phyloP scores from a whole-genome alignment of 164 flowering plant species.

The Dillenia suffruticosa region DNA sequence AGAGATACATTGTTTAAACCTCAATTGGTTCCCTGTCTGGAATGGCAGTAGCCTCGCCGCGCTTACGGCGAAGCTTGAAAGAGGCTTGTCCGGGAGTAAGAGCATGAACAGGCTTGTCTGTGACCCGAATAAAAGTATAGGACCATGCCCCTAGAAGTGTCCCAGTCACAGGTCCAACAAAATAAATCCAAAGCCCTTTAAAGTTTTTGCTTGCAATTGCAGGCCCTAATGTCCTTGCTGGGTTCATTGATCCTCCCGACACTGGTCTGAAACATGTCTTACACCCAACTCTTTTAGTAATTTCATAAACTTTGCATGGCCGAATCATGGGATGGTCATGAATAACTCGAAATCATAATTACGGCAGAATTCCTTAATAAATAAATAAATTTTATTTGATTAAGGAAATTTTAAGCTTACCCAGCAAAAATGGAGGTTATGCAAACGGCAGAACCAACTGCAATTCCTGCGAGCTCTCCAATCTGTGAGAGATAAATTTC shows the following conservation, averaged over 20 bases:
- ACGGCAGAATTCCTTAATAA: too few species aligned
- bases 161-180: slow-evolving; percentile 64
- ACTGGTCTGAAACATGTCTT: slow-evolving; percentile 40
- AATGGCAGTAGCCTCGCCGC: slow-evolving; percentile 15
- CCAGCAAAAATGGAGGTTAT: slow-evolving; percentile 83
- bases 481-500: slow-evolving; percentile 21
- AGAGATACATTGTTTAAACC: too few species aligned
- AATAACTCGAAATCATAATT: too few species aligned
- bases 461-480: slow-evolving; percentile 85
- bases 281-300: too few species aligned
- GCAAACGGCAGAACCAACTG: slow-evolving; percentile 86
- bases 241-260: slow-evolving; percentile 95
- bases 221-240: slow-evolving; percentile 78
- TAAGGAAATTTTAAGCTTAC: slow-evolving; percentile 39
- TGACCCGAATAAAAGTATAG: slow-evolving; percentile 46
- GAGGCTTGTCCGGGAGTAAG: slow-evolving; percentile 31
- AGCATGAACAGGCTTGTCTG: slow-evolving; percentile 22
- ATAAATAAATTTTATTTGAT: too few species aligned
- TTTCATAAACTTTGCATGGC: too few species aligned
- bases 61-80: slow-evolving; percentile 34
- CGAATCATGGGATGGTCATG: too few species aligned
- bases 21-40: slow-evolving; percentile 11
- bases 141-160: slow-evolving; percentile 62
- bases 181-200: slow-evolving; percentile 68
- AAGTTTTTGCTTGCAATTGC: slow-evolving; percentile 64